Conservation (phyloP, 768 basidiomycete species). For the Psilocybe cubensis region DNA sequence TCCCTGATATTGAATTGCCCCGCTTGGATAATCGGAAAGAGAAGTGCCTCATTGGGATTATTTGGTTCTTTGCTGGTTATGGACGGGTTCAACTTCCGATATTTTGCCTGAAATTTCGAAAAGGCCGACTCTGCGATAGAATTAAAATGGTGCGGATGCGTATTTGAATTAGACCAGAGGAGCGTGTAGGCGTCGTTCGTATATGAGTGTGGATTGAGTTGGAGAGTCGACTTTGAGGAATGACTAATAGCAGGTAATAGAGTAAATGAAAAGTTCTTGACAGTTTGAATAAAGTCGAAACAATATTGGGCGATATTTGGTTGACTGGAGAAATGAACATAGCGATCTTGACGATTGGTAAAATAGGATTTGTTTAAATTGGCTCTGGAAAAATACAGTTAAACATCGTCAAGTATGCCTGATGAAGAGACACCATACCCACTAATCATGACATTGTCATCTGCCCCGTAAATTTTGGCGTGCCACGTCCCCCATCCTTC, state of each 20-base stretch:
- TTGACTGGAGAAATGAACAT: slow-evolving; percentile 72
- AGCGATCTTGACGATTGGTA: slow-evolving; percentile 93
- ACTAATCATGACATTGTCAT: slow-evolving; percentile 90
- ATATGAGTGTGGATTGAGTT: slow-evolving; percentile 31
- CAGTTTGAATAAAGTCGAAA: slow-evolving; percentile 69
- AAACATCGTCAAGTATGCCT: not conserved
- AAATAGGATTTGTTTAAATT: slow-evolving; percentile 95
- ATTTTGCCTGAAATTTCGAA: slow-evolving; percentile 58
- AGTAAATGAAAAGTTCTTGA: slow-evolving; percentile 74
- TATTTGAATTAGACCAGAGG: slow-evolving; percentile 67
- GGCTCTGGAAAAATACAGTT: slow-evolving; percentile 55
- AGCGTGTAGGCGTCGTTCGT: slow-evolving; percentile 50
- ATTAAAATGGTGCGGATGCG: slow-evolving; percentile 74
- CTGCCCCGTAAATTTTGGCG: slow-evolving; percentile 92
- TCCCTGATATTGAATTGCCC: slow-evolving; percentile 87
- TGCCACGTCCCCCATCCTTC: slow-evolving; percentile 99
- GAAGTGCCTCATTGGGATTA: slow-evolving; percentile 40
- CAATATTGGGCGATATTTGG: slow-evolving; percentile 80
- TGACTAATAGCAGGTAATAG: slow-evolving; percentile 33
- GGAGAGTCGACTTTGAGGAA: not conserved
- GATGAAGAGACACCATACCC: slow-evolving; percentile 57
- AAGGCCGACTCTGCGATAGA: slow-evolving; percentile 59
- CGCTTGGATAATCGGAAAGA: slow-evolving; percentile 88
- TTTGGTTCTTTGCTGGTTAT: not conserved
- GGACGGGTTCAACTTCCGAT: slow-evolving; percentile 16